Conservation (phyloP, 805 yeast species). For the Wickerhamomyces xylosicus region DNA sequence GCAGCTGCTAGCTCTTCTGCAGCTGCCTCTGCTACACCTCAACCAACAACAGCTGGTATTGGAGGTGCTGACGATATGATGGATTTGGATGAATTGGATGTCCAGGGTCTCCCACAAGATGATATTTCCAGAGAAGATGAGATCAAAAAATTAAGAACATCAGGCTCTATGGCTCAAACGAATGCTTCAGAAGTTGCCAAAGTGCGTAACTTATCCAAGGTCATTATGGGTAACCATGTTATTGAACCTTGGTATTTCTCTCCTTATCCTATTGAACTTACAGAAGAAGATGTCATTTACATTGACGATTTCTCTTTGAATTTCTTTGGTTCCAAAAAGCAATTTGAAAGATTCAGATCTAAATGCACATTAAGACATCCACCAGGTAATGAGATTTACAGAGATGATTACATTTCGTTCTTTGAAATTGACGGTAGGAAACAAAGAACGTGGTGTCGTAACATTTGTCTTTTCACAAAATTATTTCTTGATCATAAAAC, state of each 20-base stretch:
- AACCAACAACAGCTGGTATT: slow-evolving; percentile 21
- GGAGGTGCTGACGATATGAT: slow-evolving; percentile 41
- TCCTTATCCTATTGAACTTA: slow-evolving; percentile 90
- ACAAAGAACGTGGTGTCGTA: slow-evolving; percentile 96
- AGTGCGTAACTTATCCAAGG: slow-evolving; percentile 70
- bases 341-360: slow-evolving; percentile 82
- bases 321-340: slow-evolving; percentile 82
- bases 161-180: slow-evolving; percentile 97
- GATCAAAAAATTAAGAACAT: slow-evolving; percentile 78
- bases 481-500: slow-evolving; percentile 93
- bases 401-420: slow-evolving; percentile 87
- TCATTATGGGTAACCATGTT: slow-evolving; percentile 81
- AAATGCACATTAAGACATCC: slow-evolving; percentile 91
- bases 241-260: slow-evolving; percentile 99
- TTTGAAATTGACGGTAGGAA: slow-evolving; percentile 96
- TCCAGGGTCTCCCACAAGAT: slow-evolving; percentile 67
- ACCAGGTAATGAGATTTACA: slow-evolving; percentile 95
- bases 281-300: slow-evolving; percentile 84
- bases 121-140: slow-evolving; percentile 84
- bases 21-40: slow-evolving; percentile 2
- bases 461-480: slow-evolving; percentile 82
- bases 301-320: slow-evolving; percentile 87
- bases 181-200: slow-evolving; percentile 69
- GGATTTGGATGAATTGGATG: slow-evolving; percentile 78
- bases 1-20: not conserved